Evolutionary conservation across 1,284 basidiomycete species (phyloP), one percentile per base, ranked within the genome.

Genomic region (Marasmius oreades): DNA sequence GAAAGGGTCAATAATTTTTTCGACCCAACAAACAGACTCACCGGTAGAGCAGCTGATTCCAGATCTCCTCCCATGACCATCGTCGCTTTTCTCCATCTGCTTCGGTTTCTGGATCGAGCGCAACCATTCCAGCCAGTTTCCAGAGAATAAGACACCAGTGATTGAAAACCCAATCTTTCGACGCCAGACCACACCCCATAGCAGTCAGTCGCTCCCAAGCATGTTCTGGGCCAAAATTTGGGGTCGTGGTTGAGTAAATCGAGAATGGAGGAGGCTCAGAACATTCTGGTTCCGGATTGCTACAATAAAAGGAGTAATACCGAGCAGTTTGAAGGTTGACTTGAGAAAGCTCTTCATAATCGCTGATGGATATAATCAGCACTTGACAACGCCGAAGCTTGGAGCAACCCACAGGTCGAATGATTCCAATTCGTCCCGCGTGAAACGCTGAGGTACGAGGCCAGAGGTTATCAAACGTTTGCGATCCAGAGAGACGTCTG

Each of bases 91-190:
- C 81, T 53, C 64, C 28, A 31, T 31, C 71, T 16, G 63, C 62
- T 64, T 89, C 86, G 42, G 77, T 73, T 24, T 77, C 68, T 0
- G 93, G 93, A 60, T 90, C 82, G 3, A 93, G 77, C 37, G 80
- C 77, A 0, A 86, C 86, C 77, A 93, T 84, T 3, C 90, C 89
- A 1, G 94, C 92, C 10, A 98, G 72, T 70, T 99, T 99, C 97
- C 97, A 99, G 5, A 99, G 77, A 43, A 99, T 86, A 44, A 95
- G 72, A 4, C 74, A 68, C 91, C 93, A 99, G 64, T 98, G 95
- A 65, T 98, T 97, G 37, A 90, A 80, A 1, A 97, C 86, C 96
- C 96, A 99, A 28, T 77, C 68, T 59, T 84, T 76, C 3, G 83
- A 86, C 2, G 80, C 87, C n/a, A 88, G 75, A 2, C 67, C 70